These are phyloP conservation scores for Oryza rufipogon DNA, from an alignment of 176 grass and related monocot species.

Conservation along the genomic window DNA sequence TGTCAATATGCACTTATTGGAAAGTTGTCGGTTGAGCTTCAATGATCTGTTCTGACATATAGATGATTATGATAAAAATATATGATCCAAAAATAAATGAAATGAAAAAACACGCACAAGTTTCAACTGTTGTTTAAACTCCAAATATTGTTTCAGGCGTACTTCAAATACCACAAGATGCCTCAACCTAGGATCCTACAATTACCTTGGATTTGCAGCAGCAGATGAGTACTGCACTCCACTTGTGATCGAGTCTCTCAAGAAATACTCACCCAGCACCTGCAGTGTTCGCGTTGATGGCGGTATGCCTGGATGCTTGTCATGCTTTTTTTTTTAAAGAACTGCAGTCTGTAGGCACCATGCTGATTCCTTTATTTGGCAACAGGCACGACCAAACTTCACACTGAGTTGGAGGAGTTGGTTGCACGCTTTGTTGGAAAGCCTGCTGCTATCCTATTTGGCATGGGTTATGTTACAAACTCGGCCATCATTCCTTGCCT, in stretches of 20 bases:
- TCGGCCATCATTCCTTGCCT: constrained; percentile 76
- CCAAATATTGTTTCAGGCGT: constrained; percentile 38
- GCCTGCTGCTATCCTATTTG: constrained; percentile 70
- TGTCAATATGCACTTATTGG: background rate
- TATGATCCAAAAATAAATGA: constrained; percentile 6
- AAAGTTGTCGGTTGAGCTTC: background rate
- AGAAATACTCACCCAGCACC: constrained; percentile 78
- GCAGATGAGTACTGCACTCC: constrained; percentile 93
- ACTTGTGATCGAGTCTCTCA: constrained; percentile 72
- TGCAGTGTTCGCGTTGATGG: constrained; percentile 77
- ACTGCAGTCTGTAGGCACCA: background rate
- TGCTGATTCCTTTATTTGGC: constrained; percentile 21
- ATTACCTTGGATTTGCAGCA: constrained; percentile 92
- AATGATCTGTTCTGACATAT: background rate
- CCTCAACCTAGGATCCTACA: constrained; percentile 86
- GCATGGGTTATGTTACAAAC: constrained; percentile 91
- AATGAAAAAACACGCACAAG: background rate
- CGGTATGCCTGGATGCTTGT: constrained; percentile 45
- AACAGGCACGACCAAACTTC: constrained; percentile 75
- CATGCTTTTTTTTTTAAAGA: constrained; percentile 10
- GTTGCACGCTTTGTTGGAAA: constrained; percentile 78
- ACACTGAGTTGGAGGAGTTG: constrained; percentile 69
- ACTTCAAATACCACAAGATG: constrained; percentile 72
- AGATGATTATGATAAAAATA: constrained; percentile 17
- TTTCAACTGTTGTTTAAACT: constrained; percentile 1